Percentiles rank a stretch among this genome's conserved stretches.
phyloP scores from a whole-genome alignment of 805 yeast genomes.

The Saturnispora saitoi region DNA sequence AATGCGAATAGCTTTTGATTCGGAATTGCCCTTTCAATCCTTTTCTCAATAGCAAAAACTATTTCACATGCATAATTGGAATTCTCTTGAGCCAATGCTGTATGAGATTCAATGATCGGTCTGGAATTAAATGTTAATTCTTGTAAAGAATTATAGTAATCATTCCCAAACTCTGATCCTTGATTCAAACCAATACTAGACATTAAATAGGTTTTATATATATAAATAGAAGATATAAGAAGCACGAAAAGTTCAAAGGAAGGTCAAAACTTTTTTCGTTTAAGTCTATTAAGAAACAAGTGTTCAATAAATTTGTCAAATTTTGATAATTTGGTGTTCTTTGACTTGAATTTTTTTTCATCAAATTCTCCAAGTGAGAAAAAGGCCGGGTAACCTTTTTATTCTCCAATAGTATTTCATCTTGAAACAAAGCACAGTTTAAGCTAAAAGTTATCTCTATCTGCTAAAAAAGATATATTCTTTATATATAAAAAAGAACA shows the following conservation, averaged over 20 bases:
- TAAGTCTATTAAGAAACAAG: neutral
- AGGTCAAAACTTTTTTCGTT: neutral
- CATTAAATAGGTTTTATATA: neutral
- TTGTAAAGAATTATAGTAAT: constrained; percentile 60
- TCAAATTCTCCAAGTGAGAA: no score
- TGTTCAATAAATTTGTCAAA: neutral
- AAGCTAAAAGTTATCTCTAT: no score
- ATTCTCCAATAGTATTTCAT: no score
- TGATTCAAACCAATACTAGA: constrained; percentile 5
- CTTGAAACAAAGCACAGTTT: no score
- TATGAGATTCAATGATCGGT: constrained; percentile 80
- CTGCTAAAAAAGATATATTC: no score
- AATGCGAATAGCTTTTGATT: constrained; percentile 75
- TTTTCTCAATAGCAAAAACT: constrained; percentile 60
- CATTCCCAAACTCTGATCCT: constrained; percentile 36
- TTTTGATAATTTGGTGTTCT: no score
- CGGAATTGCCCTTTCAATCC: constrained; percentile 74
- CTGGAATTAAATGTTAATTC: constrained; percentile 83
- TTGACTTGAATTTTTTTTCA: no score
- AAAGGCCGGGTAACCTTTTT: no score
- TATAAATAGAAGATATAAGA: neutral
- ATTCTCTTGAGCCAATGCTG: constrained; percentile 82
- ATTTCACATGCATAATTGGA: constrained; percentile 68
- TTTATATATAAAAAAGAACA: no score
- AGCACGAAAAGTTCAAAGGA: neutral